Conservation (phyloP, 108 stramenopile genomes). For the Stephanodiscus triporus region DNA sequence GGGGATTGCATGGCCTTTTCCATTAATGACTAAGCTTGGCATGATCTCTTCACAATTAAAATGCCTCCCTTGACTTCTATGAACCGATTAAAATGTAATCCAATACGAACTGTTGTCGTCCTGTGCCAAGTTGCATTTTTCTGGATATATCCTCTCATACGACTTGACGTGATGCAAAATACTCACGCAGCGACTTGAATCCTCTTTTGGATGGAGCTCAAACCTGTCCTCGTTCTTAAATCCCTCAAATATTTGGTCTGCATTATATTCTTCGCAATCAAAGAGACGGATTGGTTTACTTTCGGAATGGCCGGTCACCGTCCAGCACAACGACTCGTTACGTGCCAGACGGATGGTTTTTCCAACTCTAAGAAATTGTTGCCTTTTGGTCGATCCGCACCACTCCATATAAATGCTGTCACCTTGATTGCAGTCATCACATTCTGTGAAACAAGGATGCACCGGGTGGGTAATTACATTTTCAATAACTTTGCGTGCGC, state of each 20-base stretch:
- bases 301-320: conserved; percentile 2
- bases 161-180: conserved; percentile 38
- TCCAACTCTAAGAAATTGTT: conserved; percentile 1
- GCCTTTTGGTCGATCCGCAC: background rate
- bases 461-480: background rate
- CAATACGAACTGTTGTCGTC: conserved; percentile 27
- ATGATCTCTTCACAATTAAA: background rate
- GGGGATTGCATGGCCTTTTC: too few species aligned
- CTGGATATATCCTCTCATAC: conserved; percentile 33
- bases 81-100: conserved; percentile 20
- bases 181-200: conserved; percentile 19
- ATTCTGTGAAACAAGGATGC: background rate
- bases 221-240: conserved; percentile 20
- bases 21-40: too few species aligned
- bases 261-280: background rate
- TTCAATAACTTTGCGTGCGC: background rate
- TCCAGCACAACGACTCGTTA: conserved; percentile 15
- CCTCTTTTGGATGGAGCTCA: conserved; percentile 19
- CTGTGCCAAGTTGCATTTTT: conserved; percentile 13
- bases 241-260: conserved; percentile 20
- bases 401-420: conserved; percentile 4
- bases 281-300: conserved; percentile 5
- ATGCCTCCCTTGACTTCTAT: background rate
- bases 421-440: background rate
- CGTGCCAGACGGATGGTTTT: conserved; percentile 7